Percentiles rank a stretch among this genome's conserved stretches.
phyloP scores from a whole-genome alignment of 768 basidiomycete species.

The Rhodosporidiobolus odoratus region DNA sequence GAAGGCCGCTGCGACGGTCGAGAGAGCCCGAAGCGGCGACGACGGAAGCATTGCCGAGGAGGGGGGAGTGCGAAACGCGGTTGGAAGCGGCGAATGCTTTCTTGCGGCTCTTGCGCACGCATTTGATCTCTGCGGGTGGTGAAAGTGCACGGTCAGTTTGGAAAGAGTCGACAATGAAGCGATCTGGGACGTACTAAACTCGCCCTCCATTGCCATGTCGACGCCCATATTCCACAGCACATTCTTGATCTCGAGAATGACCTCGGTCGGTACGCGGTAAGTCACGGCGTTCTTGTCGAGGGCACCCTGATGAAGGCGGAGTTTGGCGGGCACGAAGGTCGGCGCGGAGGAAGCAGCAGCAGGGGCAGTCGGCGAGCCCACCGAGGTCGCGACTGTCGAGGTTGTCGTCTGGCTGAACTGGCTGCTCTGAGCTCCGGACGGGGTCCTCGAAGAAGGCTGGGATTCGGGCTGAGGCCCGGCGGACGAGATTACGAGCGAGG shows the following conservation, averaged over 20 bases:
- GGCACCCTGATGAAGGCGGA: slow-evolving; percentile 84
- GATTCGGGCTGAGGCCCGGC: slow-evolving; percentile 22
- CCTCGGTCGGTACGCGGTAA: slow-evolving; percentile 72
- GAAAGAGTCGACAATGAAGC: not conserved
- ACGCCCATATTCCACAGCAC: slow-evolving; percentile 85
- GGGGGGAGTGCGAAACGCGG: not conserved
- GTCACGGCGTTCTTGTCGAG: slow-evolving; percentile 88
- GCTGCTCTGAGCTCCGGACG: slow-evolving; percentile 29
- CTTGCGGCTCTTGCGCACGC: slow-evolving; percentile 37
- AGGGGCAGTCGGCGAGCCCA: not conserved
- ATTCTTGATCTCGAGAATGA: slow-evolving; percentile 74
- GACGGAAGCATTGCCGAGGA: not conserved
- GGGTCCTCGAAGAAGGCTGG: slow-evolving; percentile 18
- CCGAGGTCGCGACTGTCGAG: slow-evolving; percentile 7
- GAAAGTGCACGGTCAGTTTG: not conserved
- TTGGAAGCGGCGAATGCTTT: slow-evolving; percentile 20
- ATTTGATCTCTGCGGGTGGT: slow-evolving; percentile 30
- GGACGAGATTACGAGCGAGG: slow-evolving; percentile 38
- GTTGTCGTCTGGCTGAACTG: slow-evolving; percentile 11
- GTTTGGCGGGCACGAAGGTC: slow-evolving; percentile 50
- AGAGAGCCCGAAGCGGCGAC: slow-evolving; percentile 41
- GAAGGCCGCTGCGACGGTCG: slow-evolving; percentile 42
- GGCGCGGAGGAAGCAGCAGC: slow-evolving; percentile 6
- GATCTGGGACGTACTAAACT: slow-evolving; percentile 58
- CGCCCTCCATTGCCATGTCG: slow-evolving; percentile 77